A percentile compares a stretch with the other conserved stretches of the same genome.
These are phyloP conservation scores for Nothophaeocryptopus gaeumannii DNA, from an alignment of 2,329 filamentous ascomycete genomes.

Conservation along the genomic window DNA sequence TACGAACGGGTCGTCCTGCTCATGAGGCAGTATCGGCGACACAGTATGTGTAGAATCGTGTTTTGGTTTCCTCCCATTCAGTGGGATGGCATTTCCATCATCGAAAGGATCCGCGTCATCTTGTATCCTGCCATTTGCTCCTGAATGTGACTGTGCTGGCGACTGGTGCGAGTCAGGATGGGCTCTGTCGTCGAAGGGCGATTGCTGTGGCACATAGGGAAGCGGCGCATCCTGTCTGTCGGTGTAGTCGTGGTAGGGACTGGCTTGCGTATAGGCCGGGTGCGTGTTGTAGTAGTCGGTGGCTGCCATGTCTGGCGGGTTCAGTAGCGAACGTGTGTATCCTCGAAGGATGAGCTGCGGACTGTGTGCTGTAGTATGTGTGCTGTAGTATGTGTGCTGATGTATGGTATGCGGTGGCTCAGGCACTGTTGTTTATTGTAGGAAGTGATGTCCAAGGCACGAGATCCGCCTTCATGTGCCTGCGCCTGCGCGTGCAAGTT, in stretches of 20 bases:
- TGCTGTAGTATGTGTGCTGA: not conserved
- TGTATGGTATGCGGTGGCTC: not conserved
- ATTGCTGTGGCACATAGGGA: slow-evolving; percentile 25
- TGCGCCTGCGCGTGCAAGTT: not conserved
- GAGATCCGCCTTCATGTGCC: not conserved
- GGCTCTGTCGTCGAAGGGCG: slow-evolving; percentile 36
- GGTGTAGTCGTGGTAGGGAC: slow-evolving; percentile 41
- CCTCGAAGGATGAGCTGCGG: no score
- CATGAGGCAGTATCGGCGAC: slow-evolving; percentile 40
- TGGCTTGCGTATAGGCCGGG: slow-evolving; percentile 37
- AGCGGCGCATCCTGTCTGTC: slow-evolving; percentile 44
- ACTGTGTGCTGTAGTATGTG: not conserved
- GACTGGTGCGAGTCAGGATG: slow-evolving; percentile 24
- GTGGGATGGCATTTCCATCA: slow-evolving; percentile 49
- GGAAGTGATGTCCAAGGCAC: not conserved
- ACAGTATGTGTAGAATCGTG: slow-evolving; percentile 39
- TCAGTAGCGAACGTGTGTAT: slow-evolving; percentile 8
- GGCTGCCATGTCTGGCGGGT: slow-evolving; percentile 19
- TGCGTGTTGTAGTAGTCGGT: slow-evolving; percentile 54
- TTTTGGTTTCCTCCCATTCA: slow-evolving; percentile 38
- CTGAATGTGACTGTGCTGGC: slow-evolving; percentile 51
- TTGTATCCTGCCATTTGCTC: slow-evolving; percentile 53
- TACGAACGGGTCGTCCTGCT: slow-evolving; percentile 40
- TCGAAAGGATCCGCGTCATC: slow-evolving; percentile 46
- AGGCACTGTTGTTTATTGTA: not conserved